Percentiles rank a stretch among this genome's conserved stretches.
These are phyloP conservation scores for Candida argentea DNA, from an alignment of 805 yeast species.

Conservation along the genomic window DNA sequence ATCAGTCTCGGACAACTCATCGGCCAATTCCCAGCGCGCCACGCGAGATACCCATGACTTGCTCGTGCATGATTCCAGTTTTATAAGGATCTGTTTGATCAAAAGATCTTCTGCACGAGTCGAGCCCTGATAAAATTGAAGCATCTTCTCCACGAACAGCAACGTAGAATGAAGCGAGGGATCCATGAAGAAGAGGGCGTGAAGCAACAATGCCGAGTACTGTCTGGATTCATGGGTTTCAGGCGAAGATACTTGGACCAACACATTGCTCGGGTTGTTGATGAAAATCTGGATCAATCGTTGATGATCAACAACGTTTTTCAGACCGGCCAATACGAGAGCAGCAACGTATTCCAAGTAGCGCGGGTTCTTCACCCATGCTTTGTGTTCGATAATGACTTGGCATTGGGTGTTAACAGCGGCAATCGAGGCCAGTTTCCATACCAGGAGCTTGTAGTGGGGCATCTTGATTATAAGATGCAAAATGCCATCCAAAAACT, in stretches of 20 bases:
- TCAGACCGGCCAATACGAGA: constrained; percentile 26
- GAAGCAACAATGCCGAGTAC: constrained; percentile 37
- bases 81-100: constrained; percentile 43
- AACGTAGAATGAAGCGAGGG: constrained; percentile 34
- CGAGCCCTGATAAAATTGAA: constrained; percentile 52
- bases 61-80: constrained; percentile 44
- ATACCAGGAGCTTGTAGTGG: constrained; percentile 7
- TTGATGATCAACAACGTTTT: constrained; percentile 28
- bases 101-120: constrained; percentile 50
- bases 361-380: constrained; percentile 34
- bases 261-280: constrained; percentile 36
- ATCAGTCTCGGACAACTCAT: constrained; percentile 31
- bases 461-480: constrained; percentile 7
- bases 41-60: constrained; percentile 60
- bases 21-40: constrained; percentile 54
- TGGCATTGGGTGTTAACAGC: constrained; percentile 58
- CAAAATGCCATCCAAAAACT: constrained; percentile 17
- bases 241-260: constrained; percentile 16
- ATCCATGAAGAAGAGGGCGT: constrained; percentile 40
- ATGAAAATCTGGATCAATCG: constrained; percentile 56
- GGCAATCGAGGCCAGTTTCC: constrained; percentile 33
- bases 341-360: constrained; percentile 38
- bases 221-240: constrained; percentile 20
- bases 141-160: constrained; percentile 38
- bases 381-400: constrained; percentile 35